Conservation (phyloP, 148 eudicot genomes). For the Amaranthus cruentus region DNA sequence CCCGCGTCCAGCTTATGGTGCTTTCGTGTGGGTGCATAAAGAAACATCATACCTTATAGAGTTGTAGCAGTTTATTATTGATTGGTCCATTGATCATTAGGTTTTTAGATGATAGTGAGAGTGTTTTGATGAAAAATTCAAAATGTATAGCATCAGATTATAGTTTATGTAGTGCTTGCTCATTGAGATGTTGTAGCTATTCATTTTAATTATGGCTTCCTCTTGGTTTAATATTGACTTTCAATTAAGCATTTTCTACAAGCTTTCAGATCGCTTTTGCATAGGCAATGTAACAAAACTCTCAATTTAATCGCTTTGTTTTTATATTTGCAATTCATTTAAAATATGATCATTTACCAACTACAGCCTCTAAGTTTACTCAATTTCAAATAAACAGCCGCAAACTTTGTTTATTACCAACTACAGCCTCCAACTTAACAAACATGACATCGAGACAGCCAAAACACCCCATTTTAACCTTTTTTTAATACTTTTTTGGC, state of each 20-base stretch:
- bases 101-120: constrained; percentile 20
- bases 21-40: constrained; percentile 13
- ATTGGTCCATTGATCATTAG: constrained; percentile 12
- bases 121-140: constrained; percentile 12
- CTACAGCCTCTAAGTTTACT: too few species aligned
- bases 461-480: too few species aligned
- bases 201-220: background rate
- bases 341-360: too few species aligned
- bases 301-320: too few species aligned
- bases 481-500: too few species aligned
- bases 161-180: constrained; percentile 15
- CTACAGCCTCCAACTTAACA: too few species aligned
- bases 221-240: constrained; percentile 1
- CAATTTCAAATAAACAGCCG: too few species aligned
- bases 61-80: constrained; percentile 16
- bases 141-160: constrained; percentile 23
- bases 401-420: too few species aligned
- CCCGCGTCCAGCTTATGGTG: constrained; percentile 2
- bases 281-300: too few species aligned
- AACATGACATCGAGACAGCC: too few species aligned
- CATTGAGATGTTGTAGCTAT: background rate
- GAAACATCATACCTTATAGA: constrained; percentile 1
- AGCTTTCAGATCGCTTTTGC: too few species aligned
- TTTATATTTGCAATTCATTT: too few species aligned
- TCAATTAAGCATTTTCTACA: background rate